phyloP scores from a whole-genome alignment of 2,329 filamentous ascomycete species.

The Phyllosticta ampelicida region DNA sequence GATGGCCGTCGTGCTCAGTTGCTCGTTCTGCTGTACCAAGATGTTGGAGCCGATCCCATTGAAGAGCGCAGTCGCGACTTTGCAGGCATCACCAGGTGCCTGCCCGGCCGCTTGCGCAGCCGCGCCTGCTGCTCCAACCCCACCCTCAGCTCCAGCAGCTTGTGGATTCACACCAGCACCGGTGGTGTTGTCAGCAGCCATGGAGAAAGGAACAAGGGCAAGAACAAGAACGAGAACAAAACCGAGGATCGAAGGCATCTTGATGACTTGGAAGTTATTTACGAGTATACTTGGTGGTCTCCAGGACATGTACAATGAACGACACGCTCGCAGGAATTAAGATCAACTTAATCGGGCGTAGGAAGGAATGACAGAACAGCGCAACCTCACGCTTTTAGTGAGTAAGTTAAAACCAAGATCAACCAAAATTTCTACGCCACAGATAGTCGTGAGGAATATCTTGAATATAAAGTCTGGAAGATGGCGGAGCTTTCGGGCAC shows the following conservation, averaged over 20 bases:
- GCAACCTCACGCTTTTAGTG: background rate
- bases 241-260: background rate
- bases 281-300: background rate
- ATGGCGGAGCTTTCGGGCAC: background rate
- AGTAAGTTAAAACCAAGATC: background rate
- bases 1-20: background rate
- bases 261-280: background rate
- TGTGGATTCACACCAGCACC: background rate
- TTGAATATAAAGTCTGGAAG: background rate
- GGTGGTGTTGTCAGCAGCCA: background rate
- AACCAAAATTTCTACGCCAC: background rate
- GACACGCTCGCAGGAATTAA: background rate
- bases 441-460: background rate
- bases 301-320: background rate
- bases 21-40: slow-evolving; percentile 1
- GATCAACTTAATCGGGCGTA: background rate
- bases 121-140: background rate
- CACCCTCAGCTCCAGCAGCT: background rate
- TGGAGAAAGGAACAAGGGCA: background rate
- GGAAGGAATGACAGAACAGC: background rate
- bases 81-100: background rate
- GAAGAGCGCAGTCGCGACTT: background rate
- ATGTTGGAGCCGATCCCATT: slow-evolving; percentile 3
- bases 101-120: background rate
- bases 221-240: background rate